phyloP scores from a whole-genome alignment of 1,139 yeast species.

The Yamadazyma atlantica region DNA sequence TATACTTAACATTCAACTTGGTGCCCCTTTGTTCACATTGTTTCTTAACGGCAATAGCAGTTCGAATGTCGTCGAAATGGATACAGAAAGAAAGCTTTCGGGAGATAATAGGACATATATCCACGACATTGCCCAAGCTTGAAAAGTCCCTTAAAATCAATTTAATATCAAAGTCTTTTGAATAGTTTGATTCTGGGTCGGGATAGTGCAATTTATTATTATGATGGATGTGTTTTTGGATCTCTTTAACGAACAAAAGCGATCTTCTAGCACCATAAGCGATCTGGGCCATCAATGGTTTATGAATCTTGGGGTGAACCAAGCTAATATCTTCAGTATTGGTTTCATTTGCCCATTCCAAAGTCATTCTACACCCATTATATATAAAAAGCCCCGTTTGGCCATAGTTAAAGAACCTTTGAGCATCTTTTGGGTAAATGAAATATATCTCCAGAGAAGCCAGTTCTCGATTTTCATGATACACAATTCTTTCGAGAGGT shows the following conservation, averaged over 20 bases:
- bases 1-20: slow-evolving; percentile 46
- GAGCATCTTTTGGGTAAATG: slow-evolving; percentile 54
- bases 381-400: slow-evolving; percentile 56
- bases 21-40: slow-evolving; percentile 37
- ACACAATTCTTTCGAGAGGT: slow-evolving; percentile 57
- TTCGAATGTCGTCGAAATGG: slow-evolving; percentile 58
- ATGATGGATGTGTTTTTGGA: slow-evolving; percentile 16
- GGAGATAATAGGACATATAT: slow-evolving; percentile 66
- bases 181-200: slow-evolving; percentile 31
- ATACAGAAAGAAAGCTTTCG: slow-evolving; percentile 61
- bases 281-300: slow-evolving; percentile 27
- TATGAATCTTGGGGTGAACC: slow-evolving; percentile 34
- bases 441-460: slow-evolving; percentile 51
- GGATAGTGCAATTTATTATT: slow-evolving; percentile 22
- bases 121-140: slow-evolving; percentile 60
- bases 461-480: slow-evolving; percentile 15
- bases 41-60: slow-evolving; percentile 65
- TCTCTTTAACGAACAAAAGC: slow-evolving; percentile 29
- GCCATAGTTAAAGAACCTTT: slow-evolving; percentile 53
- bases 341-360: slow-evolving; percentile 36
- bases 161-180: slow-evolving; percentile 27
- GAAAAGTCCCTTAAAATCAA: slow-evolving; percentile 50
- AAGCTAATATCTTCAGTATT: slow-evolving; percentile 22
- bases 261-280: slow-evolving; percentile 34
- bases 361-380: slow-evolving; percentile 53